phyloP scores from a whole-genome alignment of 1,284 basidiomycete genomes.

The Microbotryomycetes sp. region DNA sequence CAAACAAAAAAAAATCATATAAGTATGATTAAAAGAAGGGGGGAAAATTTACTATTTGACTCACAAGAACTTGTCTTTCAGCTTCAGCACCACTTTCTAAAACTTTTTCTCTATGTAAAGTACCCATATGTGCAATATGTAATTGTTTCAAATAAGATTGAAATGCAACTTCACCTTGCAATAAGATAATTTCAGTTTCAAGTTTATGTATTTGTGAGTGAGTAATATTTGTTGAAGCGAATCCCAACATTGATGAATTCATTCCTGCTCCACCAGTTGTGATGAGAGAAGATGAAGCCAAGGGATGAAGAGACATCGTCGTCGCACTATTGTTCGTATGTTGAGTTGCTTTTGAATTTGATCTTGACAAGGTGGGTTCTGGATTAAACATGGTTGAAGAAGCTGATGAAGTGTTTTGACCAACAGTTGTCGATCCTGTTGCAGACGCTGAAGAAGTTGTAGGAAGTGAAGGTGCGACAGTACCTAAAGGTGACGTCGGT shows the following conservation, averaged over 20 bases:
- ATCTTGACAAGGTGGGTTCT: not conserved
- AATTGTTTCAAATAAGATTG: slow-evolving; percentile 70
- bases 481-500: not conserved
- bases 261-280: not conserved
- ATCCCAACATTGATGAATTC: slow-evolving; percentile 38
- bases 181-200: slow-evolving; percentile 63
- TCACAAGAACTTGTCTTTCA: slow-evolving; percentile 69
- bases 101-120: slow-evolving; percentile 64
- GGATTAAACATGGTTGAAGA: not conserved
- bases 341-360: not conserved
- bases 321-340: not conserved
- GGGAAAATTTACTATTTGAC: slow-evolving; percentile 30
- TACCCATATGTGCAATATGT: slow-evolving; percentile 69
- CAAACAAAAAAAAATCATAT: not conserved
- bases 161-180: slow-evolving; percentile 71
- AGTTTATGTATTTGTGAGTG: slow-evolving; percentile 59
- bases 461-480: no score
- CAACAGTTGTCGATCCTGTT: no score
- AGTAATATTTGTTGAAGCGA: slow-evolving; percentile 66
- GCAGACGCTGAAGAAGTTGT: no score
- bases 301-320: no score
- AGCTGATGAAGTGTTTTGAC: no score
- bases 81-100: slow-evolving; percentile 63
- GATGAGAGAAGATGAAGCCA: slow-evolving; percentile 2
- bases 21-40: not conserved